Evolutionary conservation across 1,284 basidiomycete species (phyloP), one percentile per base, ranked within the genome.

Genomic region (Mrakiaceae sp.): DNA sequence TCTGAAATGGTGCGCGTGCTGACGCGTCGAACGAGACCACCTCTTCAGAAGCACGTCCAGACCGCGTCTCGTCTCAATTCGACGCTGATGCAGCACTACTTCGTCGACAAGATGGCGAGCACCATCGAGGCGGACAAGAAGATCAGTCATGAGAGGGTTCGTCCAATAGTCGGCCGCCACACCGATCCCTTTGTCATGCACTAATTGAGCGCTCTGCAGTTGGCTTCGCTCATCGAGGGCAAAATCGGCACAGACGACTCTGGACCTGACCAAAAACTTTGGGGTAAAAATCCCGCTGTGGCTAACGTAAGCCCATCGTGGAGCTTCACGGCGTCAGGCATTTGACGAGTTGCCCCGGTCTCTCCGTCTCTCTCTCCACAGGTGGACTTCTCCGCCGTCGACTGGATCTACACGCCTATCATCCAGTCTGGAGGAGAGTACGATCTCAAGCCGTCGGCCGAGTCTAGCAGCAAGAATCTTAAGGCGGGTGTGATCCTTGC

Each of bases 361-460:
- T 12, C 42, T 43, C 43, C 9, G 14, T 42, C 52, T 48, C 16
- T 16, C 8, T 52, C 14, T 47, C 14, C 12, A 9, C 69, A 92
- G 88, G 81, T 93, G 66, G 94, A 98, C 74, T 92, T 89, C 81
- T 79, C 81, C 42, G 83, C 87, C 10, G 87, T 89, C 3, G 94
- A 98, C 76, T 95, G 94, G 78, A 90, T 90, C 70, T 97, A 95
- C 75, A 85, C 89, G 4, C 94, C 95, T 3, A 94, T 97, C 74
- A 90, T 98, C 72, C 94, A 97, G 73, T 97, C 93, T 3, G 88
- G 87, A 63, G 88, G 90, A 14, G 87, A 89, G 11, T 98, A 96
- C 74, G 94, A 98, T 73, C 80, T 98, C 60, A 84, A 87, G 68
- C 87, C 87, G 40, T 90, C 86, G 2, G 91, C 90, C 0, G 86